These are phyloP conservation scores for Imleria badia DNA, from an alignment of 768 basidiomycete species.

Conservation along the genomic window DNA sequence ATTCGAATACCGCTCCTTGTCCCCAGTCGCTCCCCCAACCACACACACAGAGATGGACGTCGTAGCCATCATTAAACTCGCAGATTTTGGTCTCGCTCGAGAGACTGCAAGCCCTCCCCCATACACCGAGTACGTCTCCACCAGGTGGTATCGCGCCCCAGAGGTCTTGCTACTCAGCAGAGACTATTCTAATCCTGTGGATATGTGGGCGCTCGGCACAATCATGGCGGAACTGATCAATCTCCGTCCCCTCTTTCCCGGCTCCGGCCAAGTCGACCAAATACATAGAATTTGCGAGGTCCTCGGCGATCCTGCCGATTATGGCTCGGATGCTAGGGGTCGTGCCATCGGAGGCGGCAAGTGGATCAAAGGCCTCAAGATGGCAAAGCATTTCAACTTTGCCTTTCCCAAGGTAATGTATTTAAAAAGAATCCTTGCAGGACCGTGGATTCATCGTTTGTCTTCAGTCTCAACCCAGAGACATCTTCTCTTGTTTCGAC, in stretches of 20 bases:
- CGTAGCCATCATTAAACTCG: constrained; percentile 94
- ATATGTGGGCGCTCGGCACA: constrained; percentile 99
- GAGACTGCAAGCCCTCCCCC: constrained; percentile 87
- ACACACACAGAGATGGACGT: constrained; percentile 87
- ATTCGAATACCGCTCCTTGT: constrained; percentile 83
- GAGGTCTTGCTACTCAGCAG: constrained; percentile 90
- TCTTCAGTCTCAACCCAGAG: constrained; percentile 59
- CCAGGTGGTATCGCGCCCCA: constrained; percentile 99
- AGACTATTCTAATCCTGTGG: constrained; percentile 95
- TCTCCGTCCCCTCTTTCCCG: constrained; percentile 93
- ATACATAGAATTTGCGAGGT: constrained; percentile 86
- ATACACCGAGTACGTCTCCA: constrained; percentile 98
- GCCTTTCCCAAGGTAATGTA: constrained; percentile 77
- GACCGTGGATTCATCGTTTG: constrained; percentile 3
- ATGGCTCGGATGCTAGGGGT: constrained; percentile 72
- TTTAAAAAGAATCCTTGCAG: not conserved
- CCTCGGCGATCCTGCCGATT: constrained; percentile 89
- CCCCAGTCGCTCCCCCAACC: constrained; percentile 62
- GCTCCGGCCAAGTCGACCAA: constrained; percentile 90
- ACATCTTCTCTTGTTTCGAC: constrained; percentile 75
- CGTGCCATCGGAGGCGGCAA: constrained; percentile 79
- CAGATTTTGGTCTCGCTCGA: constrained; percentile 95
- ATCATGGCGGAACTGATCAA: constrained; percentile 98
- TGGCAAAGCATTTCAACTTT: constrained; percentile 86
- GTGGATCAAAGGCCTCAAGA: constrained; percentile 82